A percentile compares a stretch with the other conserved stretches of the same genome.
These are phyloP conservation scores for Acidomyces sp. DNA, from an alignment of 495 filamentous ascomycete species.

Conservation along the genomic window DNA sequence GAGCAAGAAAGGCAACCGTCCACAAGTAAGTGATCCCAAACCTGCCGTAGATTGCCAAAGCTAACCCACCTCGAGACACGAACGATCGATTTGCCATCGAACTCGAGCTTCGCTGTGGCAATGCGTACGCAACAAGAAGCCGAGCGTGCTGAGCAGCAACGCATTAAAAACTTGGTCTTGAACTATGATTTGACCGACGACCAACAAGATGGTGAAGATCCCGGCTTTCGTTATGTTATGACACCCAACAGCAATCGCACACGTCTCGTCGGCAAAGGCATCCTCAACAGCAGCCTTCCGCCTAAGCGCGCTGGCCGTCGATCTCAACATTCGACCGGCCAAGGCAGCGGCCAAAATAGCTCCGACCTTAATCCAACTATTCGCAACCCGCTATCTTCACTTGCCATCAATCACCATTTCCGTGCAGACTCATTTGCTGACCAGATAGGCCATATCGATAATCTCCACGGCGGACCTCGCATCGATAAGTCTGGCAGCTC, in stretches of 20 bases:
- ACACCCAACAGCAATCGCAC: conserved; percentile 23
- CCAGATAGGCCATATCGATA: conserved; percentile 20
- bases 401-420: background rate
- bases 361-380: background rate
- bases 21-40: conserved; percentile 49
- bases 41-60: background rate
- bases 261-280: conserved; percentile 23
- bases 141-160: conserved; percentile 88
- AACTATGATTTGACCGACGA: conserved; percentile 83
- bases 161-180: conserved; percentile 93
- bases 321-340: conserved; percentile 15
- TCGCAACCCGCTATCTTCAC: background rate
- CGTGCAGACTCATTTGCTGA: conserved; percentile 13
- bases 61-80: conserved; percentile 49
- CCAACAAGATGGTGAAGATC: conserved; percentile 61
- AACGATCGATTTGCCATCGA: conserved; percentile 84
- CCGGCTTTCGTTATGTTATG: conserved; percentile 24
- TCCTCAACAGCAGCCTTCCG: conserved; percentile 16
- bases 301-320: conserved; percentile 1
- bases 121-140: conserved; percentile 92
- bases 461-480: conserved; percentile 23
- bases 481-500: conserved; percentile 56
- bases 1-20: conserved; percentile 90
- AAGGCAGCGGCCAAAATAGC: background rate
- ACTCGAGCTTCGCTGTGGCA: conserved; percentile 86